These are phyloP conservation scores for Candida labiduridarum DNA, from an alignment of 1,139 yeast species.

Conservation along the genomic window DNA sequence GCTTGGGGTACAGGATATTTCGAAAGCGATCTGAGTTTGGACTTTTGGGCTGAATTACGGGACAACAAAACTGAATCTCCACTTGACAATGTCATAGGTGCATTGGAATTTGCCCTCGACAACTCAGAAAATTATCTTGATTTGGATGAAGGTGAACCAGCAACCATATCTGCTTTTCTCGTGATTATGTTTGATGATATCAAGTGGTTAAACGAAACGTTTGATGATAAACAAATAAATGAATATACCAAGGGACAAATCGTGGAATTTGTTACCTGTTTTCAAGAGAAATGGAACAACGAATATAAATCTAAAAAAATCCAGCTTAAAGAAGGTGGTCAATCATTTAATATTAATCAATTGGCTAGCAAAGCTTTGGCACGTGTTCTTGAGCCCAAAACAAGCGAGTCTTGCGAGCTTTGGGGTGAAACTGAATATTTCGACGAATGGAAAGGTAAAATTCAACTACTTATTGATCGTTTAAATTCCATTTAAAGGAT, in stretches of 20 bases:
- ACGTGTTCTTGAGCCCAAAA: constrained; percentile 7
- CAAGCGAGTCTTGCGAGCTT: constrained; percentile 13
- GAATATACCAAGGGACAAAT: constrained; percentile 8
- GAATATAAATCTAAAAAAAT: not conserved
- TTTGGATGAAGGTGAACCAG: constrained; percentile 12
- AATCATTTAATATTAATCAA: not conserved
- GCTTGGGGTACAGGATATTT: constrained; percentile 19
- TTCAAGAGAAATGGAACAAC: constrained; percentile 9
- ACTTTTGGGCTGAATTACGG: constrained; percentile 10
- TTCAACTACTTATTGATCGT: constrained; percentile 8
- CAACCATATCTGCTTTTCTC: constrained; percentile 11
- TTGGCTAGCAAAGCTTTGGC: constrained; percentile 5
- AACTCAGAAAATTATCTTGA: constrained; percentile 12
- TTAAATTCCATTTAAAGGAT: not conserved
- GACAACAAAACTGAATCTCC: constrained; percentile 7
- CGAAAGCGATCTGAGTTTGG: constrained; percentile 19
- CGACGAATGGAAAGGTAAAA: constrained; percentile 9
- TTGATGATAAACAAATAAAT: not conserved
- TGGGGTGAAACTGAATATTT: constrained; percentile 13
- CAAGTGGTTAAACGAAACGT: constrained; percentile 5
- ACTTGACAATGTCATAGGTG: constrained; percentile 8
- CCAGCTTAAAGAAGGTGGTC: not conserved
- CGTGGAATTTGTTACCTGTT: constrained; percentile 2
- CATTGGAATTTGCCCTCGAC: constrained; percentile 1
- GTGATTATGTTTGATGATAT: constrained; percentile 10